Base-by-base conservation (phyloP, 1,139 yeast genomes). In the Yamadazyma aaseri region DNA sequence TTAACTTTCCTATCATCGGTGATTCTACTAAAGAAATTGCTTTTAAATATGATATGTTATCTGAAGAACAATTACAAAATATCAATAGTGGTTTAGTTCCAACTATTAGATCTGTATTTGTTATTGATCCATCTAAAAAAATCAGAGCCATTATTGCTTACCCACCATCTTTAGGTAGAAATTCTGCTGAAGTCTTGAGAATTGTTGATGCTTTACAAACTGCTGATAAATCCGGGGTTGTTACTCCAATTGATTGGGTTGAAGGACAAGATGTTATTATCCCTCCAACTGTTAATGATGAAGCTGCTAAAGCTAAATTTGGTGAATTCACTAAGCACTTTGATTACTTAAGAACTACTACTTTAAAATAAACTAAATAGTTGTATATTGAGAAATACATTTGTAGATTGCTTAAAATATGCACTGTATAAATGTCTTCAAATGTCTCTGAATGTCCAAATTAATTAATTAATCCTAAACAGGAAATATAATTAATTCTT, bases 121-220 rank as follows among this genome's bases (percentile, higher is more conserved):
- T 86, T 53, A 84, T 86, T 59, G 95, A 86, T 63, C 92, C 94
- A 49, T 63, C 67, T 49, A 83, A 84, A 71, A 81, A 75, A 49
- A 73, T 85, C 49, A 73, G 95, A 57, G 71, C 85, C 53, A 81
- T 76, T 43, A 65, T 85, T 59, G 63, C 89, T 26, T 86, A 86
- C 67, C 95, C 95, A 33, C 89, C 94, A 38, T 81, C 90, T 22
- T 80, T 87, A 31, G 95, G 95, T 51, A 76, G 95, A 67, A 85
- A 85, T 76, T 81, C 94, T 31, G 92, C 94, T 42, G 95, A 85
- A 64, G 85, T 85, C 24, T 73, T 85, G 55, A 75, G 95, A 60
- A 87, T 81, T 32, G 69, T 85, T 44, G 95, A 86, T 61, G 81
- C 92, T 32, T 73, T 86, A 51, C 94, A 85, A 66, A 69, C 76